Base-by-base conservation (phyloP, 306 rosid genomes). In the Sphenostylis stenocarpa region DNA sequence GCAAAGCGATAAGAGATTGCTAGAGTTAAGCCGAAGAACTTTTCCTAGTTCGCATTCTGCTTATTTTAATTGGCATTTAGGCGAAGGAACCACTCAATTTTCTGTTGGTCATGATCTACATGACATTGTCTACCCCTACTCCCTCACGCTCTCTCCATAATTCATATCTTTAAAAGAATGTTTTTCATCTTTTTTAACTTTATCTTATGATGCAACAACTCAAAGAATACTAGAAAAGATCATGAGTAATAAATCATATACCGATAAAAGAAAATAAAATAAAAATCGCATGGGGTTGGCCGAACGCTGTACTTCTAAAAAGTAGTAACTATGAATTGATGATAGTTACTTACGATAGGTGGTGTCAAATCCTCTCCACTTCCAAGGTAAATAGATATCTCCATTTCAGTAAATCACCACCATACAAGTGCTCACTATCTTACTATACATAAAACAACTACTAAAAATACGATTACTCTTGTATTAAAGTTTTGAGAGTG, bases 21-120 rank as follows among this genome's bases (percentile, higher is more conserved):
- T 43, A 0, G 56, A 80, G 69, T 20, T 88, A 67, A 86, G 87
- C 72, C 38, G 17, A 51, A 60, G 52, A 13, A 76, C 74, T 0
- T 90, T 84, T 34, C 96, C 90, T 2, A 81, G 60, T 14, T 71
- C 47, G 0, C 39, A 17, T 11, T 78, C 77, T 49, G 78, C 83
- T 23, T 85, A 71, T 67, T 88, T 88, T 70, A 57, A 67, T 15
- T 71, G 83, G 16, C n/a, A 65, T 20, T 33, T 76, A 21, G 41
- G 81, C 21, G 12, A 77, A 4, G 65, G 76, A 43, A 55, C 56
- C 7, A 78, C 78, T n/a, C 21, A 76, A 14, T 56, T 70, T 56
- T 36, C 70, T 48, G 43, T 36, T 44, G 69, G 66, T 3, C 47
- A 70, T 12, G 62, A 57, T 62, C 52, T 20, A 5, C 19, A 57